A percentile compares a stretch with the other conserved stretches of the same genome.
phyloP scores from a whole-genome alignment of 768 basidiomycete species.

The Boletus pseudopeckii region DNA sequence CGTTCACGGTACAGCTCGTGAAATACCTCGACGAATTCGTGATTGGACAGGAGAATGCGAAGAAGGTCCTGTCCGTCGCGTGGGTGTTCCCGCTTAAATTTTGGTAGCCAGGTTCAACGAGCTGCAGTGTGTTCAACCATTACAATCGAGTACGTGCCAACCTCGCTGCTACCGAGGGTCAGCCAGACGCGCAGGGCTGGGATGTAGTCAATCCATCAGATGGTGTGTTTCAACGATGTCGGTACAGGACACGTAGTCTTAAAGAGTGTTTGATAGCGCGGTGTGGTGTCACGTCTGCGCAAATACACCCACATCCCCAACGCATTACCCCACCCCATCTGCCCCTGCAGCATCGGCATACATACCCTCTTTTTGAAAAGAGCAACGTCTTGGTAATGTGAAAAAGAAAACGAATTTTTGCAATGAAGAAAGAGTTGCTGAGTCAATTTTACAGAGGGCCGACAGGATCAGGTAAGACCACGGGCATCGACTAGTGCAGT shows the following conservation, averaged over 20 bases:
- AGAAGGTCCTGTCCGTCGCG: slow-evolving; percentile 94
- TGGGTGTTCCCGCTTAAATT: slow-evolving; percentile 40
- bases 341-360: slow-evolving; percentile 41
- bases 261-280: slow-evolving; percentile 25
- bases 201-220: slow-evolving; percentile 21
- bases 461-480: slow-evolving; percentile 70
- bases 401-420: slow-evolving; percentile 28
- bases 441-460: slow-evolving; percentile 54
- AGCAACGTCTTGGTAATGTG: slow-evolving; percentile 93
- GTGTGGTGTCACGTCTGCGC: slow-evolving; percentile 50
- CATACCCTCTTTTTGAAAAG: slow-evolving; percentile 77
- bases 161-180: slow-evolving; percentile 46
- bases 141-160: slow-evolving; percentile 86
- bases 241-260: background rate
- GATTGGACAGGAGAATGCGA: slow-evolving; percentile 88
- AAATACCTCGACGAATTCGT: slow-evolving; percentile 87
- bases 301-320: slow-evolving; percentile 57
- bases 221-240: slow-evolving; percentile 23
- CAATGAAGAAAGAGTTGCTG: slow-evolving; percentile 4
- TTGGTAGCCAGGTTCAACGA: slow-evolving; percentile 1
- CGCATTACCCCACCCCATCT: slow-evolving; percentile 34
- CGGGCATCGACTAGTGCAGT: slow-evolving; percentile 9
- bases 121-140: slow-evolving; percentile 84
- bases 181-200: slow-evolving; percentile 29
- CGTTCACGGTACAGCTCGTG: slow-evolving; percentile 51